phyloP scores from a whole-genome alignment of 1,284 basidiomycete species.

The Ustilago bromivora region DNA sequence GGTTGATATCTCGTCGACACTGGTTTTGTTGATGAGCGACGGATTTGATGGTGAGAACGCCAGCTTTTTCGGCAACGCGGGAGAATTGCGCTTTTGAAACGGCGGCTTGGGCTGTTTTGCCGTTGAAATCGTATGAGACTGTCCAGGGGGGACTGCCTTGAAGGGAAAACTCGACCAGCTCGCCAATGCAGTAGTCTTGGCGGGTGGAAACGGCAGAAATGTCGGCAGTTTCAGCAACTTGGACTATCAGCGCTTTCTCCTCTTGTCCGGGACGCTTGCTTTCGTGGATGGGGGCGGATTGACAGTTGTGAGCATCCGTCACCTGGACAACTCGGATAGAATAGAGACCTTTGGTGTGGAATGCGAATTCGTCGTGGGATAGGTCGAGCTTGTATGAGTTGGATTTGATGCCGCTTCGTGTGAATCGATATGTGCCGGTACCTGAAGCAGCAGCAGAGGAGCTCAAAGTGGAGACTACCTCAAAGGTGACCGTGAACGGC shows the following conservation, averaged over 20 bases:
- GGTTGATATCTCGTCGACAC: slow-evolving; percentile 71
- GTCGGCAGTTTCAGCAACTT: slow-evolving; percentile 93
- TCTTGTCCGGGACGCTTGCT: slow-evolving; percentile 13
- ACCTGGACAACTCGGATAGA: slow-evolving; percentile 71
- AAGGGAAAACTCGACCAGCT: slow-evolving; percentile 88
- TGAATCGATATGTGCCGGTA: slow-evolving; percentile 70
- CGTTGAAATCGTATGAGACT: slow-evolving; percentile 87
- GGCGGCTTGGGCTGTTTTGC: slow-evolving; percentile 80
- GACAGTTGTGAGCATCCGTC: slow-evolving; percentile 61
- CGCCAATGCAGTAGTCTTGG: slow-evolving; percentile 89
- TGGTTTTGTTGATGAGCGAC: slow-evolving; percentile 79
- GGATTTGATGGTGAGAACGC: slow-evolving; percentile 83
- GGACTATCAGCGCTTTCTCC: slow-evolving; percentile 66
- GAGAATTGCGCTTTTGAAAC: slow-evolving; percentile 84
- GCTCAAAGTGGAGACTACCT: slow-evolving; percentile 71
- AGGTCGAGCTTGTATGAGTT: slow-evolving; percentile 83
- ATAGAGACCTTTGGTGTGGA: slow-evolving; percentile 79
- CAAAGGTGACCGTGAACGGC: slow-evolving; percentile 85
- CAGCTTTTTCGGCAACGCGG: slow-evolving; percentile 82
- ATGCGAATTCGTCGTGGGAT: slow-evolving; percentile 81
- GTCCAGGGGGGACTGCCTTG: slow-evolving; percentile 97
- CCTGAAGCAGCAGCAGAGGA: slow-evolving; percentile 71
- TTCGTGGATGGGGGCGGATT: slow-evolving; percentile 14
- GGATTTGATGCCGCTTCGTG: slow-evolving; percentile 75
- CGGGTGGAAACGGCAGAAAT: slow-evolving; percentile 85